A percentile compares a stretch with the other conserved stretches of the same genome.
These are phyloP conservation scores for Termitomyces sp. DNA, from an alignment of 768 basidiomycete genomes.

Conservation along the genomic window DNA sequence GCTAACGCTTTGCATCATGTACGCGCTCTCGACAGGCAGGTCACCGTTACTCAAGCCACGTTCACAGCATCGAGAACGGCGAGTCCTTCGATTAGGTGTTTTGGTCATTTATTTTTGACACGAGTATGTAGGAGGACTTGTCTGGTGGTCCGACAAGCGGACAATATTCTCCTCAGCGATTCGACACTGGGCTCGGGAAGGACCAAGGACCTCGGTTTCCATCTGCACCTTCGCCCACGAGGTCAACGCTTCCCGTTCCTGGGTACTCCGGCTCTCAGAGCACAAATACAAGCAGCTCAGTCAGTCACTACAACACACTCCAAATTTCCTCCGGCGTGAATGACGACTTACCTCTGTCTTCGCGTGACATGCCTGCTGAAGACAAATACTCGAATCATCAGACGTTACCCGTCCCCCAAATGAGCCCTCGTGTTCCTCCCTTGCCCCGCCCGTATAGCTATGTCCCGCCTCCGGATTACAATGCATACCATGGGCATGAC, in stretches of 20 bases:
- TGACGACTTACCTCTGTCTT: constrained; percentile 50
- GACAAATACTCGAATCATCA: constrained; percentile 21
- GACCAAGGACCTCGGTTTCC: constrained; percentile 40
- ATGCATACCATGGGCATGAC: constrained; percentile 53
- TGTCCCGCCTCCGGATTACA: constrained; percentile 53
- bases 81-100: constrained; percentile 17
- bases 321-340: constrained; percentile 40
- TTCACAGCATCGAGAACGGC: constrained; percentile 40
- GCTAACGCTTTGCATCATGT: constrained; percentile 40
- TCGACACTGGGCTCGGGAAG: constrained; percentile 43
- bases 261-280: constrained; percentile 21
- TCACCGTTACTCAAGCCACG: constrained; percentile 31
- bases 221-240: constrained; percentile 42
- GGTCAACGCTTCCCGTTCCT: constrained; percentile 23
- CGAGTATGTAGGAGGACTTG: constrained; percentile 40
- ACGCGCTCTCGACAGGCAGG: constrained; percentile 39
- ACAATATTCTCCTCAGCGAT: constrained; percentile 53
- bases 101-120: constrained; percentile 12
- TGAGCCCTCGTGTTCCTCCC: constrained; percentile 33
- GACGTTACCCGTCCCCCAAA: constrained; percentile 21
- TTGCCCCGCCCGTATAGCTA: constrained; percentile 48
- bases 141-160: constrained; percentile 40
- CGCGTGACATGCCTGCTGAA: constrained; percentile 44
- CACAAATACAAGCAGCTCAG: background rate
- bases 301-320: constrained; percentile 15